Percentiles rank a stretch among this genome's conserved stretches.
phyloP scores from a whole-genome alignment of 129 eudicot species.

The Centaurea solstitialis region DNA sequence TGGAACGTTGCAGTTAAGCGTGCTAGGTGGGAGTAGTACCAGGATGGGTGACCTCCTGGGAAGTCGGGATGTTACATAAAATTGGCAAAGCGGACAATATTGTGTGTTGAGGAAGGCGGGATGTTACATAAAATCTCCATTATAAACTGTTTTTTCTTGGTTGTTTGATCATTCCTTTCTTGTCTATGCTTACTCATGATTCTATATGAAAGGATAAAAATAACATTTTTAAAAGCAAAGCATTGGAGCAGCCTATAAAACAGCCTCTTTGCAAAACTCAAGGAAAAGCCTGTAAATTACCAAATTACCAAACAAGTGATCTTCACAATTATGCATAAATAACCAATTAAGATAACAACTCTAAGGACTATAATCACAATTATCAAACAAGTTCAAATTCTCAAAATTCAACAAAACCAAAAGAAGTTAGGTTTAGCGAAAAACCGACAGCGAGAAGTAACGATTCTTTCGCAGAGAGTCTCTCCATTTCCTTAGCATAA shows the following conservation, averaged over 20 bases:
- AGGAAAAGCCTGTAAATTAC: background rate
- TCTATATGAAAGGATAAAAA: background rate
- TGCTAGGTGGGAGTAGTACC: too few relatives aligned
- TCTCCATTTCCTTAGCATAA: constrained; percentile 86
- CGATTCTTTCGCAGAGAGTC: constrained; percentile 86
- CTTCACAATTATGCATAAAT: constrained; percentile 3
- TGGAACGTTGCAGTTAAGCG: too few relatives aligned
- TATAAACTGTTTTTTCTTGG: background rate
- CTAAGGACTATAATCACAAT: constrained; percentile 8
- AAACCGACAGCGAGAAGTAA: constrained; percentile 86
- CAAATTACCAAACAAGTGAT: too few relatives aligned
- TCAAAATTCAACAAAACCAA: constrained; percentile 7
- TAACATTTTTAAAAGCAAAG: background rate
- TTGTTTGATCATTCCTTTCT: background rate
- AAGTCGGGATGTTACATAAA: too few relatives aligned
- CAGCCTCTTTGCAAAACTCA: background rate
- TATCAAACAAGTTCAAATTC: constrained; percentile 8
- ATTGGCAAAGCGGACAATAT: too few relatives aligned
- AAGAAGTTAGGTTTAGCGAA: background rate
- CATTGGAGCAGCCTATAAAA: background rate
- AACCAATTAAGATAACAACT: background rate
- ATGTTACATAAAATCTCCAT: too few relatives aligned
- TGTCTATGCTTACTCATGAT: background rate
- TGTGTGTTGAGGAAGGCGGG: too few relatives aligned
- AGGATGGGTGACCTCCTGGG: too few relatives aligned